Evolutionary conservation across 352 stramenopile genomes (phyloP).

Genomic region (Globisporangium apiculatum): DNA sequence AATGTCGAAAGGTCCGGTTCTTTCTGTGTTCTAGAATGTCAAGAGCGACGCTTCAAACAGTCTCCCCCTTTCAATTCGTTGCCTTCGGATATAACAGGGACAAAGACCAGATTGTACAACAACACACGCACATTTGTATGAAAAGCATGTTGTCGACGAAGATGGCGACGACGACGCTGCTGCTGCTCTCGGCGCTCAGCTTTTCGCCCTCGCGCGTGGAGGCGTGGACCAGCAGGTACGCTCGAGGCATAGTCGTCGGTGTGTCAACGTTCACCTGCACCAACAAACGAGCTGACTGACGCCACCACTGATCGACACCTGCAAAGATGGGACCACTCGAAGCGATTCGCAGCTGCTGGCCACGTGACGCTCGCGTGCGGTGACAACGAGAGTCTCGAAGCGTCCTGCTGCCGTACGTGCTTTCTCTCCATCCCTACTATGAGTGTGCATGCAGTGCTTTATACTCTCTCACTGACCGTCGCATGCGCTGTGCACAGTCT

Average conservation of each 20-base stretch:
- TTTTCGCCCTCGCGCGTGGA: slow-evolving; percentile 9
- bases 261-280: too few species aligned
- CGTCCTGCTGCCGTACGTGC: slow-evolving; percentile 62
- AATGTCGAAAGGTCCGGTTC: too few species aligned
- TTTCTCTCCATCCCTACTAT: background rate
- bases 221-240: slow-evolving; percentile 56
- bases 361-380: slow-evolving; percentile 59
- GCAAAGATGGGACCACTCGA: slow-evolving; percentile 71
- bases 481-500: slow-evolving; percentile 31
- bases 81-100: too few species aligned
- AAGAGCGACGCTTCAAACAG: background rate
- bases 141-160: slow-evolving; percentile 4
- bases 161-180: slow-evolving; percentile 4
- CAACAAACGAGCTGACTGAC: background rate
- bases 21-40: background rate
- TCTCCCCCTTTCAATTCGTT: too few species aligned
- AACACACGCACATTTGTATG: too few species aligned
- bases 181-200: slow-evolving; percentile 4
- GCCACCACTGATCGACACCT: background rate
- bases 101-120: too few species aligned
- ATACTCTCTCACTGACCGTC: background rate
- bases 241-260: too few species aligned
- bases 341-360: slow-evolving; percentile 60
- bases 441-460: background rate
- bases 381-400: slow-evolving; percentile 31